A percentile compares a stretch with the other conserved stretches of the same genome.
phyloP scores from a whole-genome alignment of 768 basidiomycete species.

The Rhizopogon sp. region DNA sequence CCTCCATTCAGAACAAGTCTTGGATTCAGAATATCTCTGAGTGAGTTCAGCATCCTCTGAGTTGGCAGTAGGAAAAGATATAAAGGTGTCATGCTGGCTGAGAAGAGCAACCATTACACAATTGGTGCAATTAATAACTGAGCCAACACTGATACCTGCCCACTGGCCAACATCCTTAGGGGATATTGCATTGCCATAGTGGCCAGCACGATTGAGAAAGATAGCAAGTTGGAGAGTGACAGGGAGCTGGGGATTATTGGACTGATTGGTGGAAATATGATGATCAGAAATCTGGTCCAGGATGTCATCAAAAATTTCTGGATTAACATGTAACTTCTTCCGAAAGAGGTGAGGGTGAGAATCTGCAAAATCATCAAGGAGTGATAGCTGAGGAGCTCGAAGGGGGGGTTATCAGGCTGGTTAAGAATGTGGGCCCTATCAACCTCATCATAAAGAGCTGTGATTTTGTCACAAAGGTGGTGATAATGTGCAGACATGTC shows the following conservation, averaged over 20 bases:
- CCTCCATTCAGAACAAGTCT: constrained; percentile 31
- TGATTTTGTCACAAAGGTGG: too few species aligned
- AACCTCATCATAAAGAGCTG: not conserved
- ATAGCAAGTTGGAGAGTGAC: not conserved
- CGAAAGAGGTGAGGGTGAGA: constrained; percentile 17
- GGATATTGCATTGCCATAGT: constrained; percentile 2
- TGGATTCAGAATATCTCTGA: constrained; percentile 29
- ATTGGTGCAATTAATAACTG: constrained; percentile 13
- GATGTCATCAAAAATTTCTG: constrained; percentile 19
- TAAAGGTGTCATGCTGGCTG: constrained; percentile 5
- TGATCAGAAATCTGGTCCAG: constrained; percentile 12
- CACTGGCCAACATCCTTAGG: constrained; percentile 10
- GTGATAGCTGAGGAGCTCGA: not conserved
- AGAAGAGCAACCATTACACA: constrained; percentile 10
- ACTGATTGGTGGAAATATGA: not conserved
- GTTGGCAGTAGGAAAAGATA: constrained; percentile 5
- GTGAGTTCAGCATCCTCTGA: constrained; percentile 12
- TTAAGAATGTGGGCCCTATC: not conserved
- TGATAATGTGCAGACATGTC: too few species aligned
- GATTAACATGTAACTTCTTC: constrained; percentile 19
- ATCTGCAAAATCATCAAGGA: not conserved
- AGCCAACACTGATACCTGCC: constrained; percentile 12
- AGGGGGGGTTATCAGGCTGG: not conserved
- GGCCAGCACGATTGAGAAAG: not conserved
- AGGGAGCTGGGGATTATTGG: constrained; percentile 6